Evolutionary conservation across 2,329 filamentous ascomycete genomes (phyloP).

Genomic region (Cytospora schulzeri): DNA sequence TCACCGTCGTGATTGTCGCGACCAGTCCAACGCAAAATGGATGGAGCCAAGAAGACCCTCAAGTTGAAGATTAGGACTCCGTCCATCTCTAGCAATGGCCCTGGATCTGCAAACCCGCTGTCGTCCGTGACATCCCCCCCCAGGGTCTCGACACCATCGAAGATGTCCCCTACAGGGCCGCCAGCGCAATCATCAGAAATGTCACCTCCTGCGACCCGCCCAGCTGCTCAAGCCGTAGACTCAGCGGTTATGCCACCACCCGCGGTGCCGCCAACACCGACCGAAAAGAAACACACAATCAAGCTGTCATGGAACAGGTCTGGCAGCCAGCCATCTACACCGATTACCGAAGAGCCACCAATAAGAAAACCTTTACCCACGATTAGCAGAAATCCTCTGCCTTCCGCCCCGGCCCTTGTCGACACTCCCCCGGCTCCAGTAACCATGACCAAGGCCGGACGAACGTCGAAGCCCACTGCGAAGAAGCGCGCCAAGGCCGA

Average conservation of each 20-base stretch:
- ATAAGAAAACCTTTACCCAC: constrained; percentile 26
- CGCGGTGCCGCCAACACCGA: constrained; percentile 26
- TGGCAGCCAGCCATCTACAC: constrained; percentile 35
- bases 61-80: constrained; percentile 26
- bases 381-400: constrained; percentile 33
- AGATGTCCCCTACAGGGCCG: constrained; percentile 20
- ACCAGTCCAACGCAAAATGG: constrained; percentile 14
- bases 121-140: constrained; percentile 7
- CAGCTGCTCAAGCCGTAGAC: background rate
- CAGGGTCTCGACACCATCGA: constrained; percentile 21
- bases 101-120: constrained; percentile 14
- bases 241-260: constrained; percentile 25
- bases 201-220: background rate
- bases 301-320: constrained; percentile 30
- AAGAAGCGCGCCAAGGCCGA: constrained; percentile 65
- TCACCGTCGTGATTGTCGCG: background rate
- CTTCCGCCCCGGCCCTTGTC: constrained; percentile 37
- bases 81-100: constrained; percentile 24
- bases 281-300: constrained; percentile 32
- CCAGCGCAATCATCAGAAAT: constrained; percentile 1
- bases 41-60: constrained; percentile 25
- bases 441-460: constrained; percentile 60
- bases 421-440: constrained; percentile 30
- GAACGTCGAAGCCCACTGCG: constrained; percentile 60
- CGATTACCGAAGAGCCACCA: constrained; percentile 27